Conservation (phyloP, 176 grass and related monocot genomes). For the Leersia perrieri region DNA sequence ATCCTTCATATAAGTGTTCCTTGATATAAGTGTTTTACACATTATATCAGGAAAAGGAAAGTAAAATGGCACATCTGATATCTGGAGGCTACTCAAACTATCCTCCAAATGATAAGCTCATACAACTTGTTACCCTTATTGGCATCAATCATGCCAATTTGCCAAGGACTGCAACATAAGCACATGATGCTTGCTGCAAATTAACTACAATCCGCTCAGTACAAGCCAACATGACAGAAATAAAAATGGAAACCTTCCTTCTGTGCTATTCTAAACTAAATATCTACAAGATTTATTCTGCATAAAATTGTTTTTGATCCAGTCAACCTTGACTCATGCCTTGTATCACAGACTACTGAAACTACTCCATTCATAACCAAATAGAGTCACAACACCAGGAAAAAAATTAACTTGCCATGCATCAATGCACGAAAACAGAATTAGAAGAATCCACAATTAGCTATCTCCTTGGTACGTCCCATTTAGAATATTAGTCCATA, state of each 20-base stretch:
- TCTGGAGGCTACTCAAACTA: neutral
- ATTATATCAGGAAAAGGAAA: neutral
- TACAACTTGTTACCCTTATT: neutral
- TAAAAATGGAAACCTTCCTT: neutral
- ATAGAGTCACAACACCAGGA: neutral
- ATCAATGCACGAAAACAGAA: neutral
- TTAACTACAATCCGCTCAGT: neutral
- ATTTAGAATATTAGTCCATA: neutral
- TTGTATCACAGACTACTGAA: neutral
- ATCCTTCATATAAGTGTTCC: neutral
- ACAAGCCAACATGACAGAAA: neutral
- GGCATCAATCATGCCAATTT: slow-evolving; percentile 19
- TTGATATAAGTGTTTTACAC: neutral
- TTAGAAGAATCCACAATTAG: neutral
- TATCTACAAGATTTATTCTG: neutral
- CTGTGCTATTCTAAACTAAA: neutral
- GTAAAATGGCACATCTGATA: neutral
- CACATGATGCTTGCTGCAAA: neutral
- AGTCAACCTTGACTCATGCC: neutral
- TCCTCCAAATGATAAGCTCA: neutral
- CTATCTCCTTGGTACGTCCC: neutral
- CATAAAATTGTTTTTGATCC: neutral
- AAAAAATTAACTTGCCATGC: neutral
- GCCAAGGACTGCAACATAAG: neutral
- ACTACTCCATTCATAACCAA: neutral